Conservation (phyloP, 2,329 filamentous ascomycete genomes). For the Colletotrichum sublineola region DNA sequence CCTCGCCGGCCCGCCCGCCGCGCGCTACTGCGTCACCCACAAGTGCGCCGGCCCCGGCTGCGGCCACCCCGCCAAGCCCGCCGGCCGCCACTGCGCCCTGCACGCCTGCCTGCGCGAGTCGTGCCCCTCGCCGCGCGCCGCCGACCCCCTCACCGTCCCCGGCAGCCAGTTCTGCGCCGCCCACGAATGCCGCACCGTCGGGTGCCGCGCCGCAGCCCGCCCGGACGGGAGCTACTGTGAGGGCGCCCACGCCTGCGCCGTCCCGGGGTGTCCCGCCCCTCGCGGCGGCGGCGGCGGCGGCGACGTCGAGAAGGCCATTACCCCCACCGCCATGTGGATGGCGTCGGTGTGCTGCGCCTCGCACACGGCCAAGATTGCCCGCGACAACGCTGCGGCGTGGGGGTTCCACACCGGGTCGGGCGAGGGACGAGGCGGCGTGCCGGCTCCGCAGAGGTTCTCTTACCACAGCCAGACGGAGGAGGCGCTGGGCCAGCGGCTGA, state of each 20-base stretch:
- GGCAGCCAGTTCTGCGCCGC: slow-evolving; percentile 31
- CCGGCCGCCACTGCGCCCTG: slow-evolving; percentile 33
- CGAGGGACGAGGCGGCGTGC: not conserved
- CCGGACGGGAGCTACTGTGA: slow-evolving; percentile 30
- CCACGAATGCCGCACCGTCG: slow-evolving; percentile 32
- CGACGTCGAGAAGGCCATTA: not conserved
- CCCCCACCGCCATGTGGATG: not conserved
- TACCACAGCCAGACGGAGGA: slow-evolving; percentile 40
- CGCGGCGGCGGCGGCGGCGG: slow-evolving; percentile 9
- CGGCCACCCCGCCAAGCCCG: slow-evolving; percentile 23
- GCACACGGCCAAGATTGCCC: slow-evolving; percentile 29
- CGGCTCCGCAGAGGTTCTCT: not conserved
- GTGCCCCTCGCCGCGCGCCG: slow-evolving; percentile 37
- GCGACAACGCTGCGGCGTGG: not conserved
- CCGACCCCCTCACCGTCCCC: slow-evolving; percentile 25
- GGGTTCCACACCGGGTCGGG: not conserved
- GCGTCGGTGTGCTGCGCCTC: slow-evolving; percentile 24
- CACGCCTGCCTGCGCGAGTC: slow-evolving; percentile 34
- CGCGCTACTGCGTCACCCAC: slow-evolving; percentile 37
- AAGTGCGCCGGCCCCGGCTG: slow-evolving; percentile 28
- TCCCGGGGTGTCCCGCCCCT: slow-evolving; percentile 22
- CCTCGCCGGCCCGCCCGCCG: slow-evolving; percentile 22
- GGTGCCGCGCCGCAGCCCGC: slow-evolving; percentile 14
- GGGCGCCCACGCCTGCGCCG: slow-evolving; percentile 29
- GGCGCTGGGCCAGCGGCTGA: slow-evolving; percentile 35